Conservation (phyloP, 495 filamentous ascomycete species). For the Penicillium dipodomyicola region DNA sequence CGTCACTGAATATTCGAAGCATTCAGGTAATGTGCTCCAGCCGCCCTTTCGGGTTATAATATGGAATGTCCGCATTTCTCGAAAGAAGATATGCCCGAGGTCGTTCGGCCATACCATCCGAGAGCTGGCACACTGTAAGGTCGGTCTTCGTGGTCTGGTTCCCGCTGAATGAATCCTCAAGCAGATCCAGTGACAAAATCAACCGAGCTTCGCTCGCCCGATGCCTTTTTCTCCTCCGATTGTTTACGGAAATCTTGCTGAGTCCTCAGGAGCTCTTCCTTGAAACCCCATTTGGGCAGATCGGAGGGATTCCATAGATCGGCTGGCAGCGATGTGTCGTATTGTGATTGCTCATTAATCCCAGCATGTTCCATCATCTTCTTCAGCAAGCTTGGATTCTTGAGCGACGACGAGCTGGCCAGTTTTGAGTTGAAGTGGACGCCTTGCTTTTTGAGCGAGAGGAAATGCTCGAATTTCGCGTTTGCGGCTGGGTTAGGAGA, state of each 20-base stretch:
- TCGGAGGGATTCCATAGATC: constrained; percentile 65
- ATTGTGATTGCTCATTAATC: constrained; percentile 65
- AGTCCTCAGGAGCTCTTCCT: constrained; percentile 63
- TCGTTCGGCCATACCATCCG: not conserved
- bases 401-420: constrained; percentile 63
- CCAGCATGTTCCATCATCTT: constrained; percentile 82
- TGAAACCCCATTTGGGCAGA: constrained; percentile 72
- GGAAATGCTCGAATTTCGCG: constrained; percentile 78
- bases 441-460: constrained; percentile 77
- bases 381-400: constrained; percentile 75
- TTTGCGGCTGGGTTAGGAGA: constrained; percentile 63
- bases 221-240: constrained; percentile 53
- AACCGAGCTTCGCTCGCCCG: constrained; percentile 59
- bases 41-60: not conserved
- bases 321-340: constrained; percentile 65
- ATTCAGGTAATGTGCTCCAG: not conserved
- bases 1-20: not conserved
- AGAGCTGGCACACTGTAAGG: not conserved
- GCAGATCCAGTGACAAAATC: constrained; percentile 66
- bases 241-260: constrained; percentile 61
- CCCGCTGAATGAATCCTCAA: not conserved
- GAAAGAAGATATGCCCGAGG: not conserved
- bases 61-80: not conserved
- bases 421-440: constrained; percentile 90
- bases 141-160: not conserved